Base-by-base conservation (phyloP, 495 filamentous ascomycete genomes). In the Pyronema omphalodes region DNA sequence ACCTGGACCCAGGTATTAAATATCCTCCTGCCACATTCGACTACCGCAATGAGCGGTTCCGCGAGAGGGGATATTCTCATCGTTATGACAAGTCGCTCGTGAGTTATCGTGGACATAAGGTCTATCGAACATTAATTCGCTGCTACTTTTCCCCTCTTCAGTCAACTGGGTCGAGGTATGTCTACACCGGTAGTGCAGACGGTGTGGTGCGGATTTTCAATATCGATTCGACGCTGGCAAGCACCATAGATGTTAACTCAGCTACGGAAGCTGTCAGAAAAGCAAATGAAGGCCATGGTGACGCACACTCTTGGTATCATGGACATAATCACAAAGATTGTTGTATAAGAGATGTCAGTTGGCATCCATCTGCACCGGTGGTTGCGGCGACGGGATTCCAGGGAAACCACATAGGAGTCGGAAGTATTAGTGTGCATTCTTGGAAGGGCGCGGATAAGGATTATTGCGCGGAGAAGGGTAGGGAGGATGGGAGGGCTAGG, bases 91-190 rank as follows among this genome's bases (percentile, higher is more conserved):
- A 86, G 69, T 89, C 84, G 2, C 69, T 98, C 2, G 91, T 98
- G 51, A 95, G 88, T 3, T 96, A 88, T 74, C 76, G 83, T 19
- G 91, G 89, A 46, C 91, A 98, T 67, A 74, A 74, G 23, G 86
- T 98, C 7, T 73, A 88, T 52, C 81, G 84, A 54, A 98, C 91
- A 1, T 67, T 98, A 50, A 95, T 96, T 53, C 74, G 91, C 36
- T 98, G 91, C 60, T 91, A 96, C 66, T 98, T 98, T 71, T 91
- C 86, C 46, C 91, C 91, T 7, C 82, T 86, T 0, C 78, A 73
- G 9, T 91, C 85, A 68, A 89, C 88, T 12, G 81, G 94, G 62
- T 88, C 85, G 14, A 77, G 86, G 60, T 98, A 95, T 63, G 85
- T 98, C 15, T 98, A 94, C 67, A 81, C 79, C 15, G 91, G 91